Conservation (phyloP, 2,329 filamentous ascomycete species). For the Lecanicillium sp. region DNA sequence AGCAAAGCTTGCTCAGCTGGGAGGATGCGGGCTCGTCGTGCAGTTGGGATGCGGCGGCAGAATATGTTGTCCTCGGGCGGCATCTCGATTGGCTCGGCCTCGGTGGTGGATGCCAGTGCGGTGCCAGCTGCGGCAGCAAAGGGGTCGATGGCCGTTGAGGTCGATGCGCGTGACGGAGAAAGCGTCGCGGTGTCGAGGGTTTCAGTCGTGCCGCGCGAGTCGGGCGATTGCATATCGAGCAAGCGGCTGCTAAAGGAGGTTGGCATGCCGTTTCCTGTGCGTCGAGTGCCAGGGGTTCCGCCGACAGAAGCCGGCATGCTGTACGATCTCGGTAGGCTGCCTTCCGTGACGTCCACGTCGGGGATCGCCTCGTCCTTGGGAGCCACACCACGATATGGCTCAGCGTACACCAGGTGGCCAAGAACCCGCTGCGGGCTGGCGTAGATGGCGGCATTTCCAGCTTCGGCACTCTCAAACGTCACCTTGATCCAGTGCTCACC, state of each 20-base stretch:
- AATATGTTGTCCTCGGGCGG: conserved; percentile 32
- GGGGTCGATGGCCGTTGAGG: conserved; percentile 34
- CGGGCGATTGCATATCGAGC: conserved; percentile 31
- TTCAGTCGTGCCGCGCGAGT: conserved; percentile 42
- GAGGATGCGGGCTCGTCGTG: conserved; percentile 55
- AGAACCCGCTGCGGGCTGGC: conserved; percentile 65
- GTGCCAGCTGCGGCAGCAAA: conserved; percentile 9
- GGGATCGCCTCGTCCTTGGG: conserved; percentile 59
- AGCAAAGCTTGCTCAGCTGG: conserved; percentile 63
- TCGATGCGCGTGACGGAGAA: conserved; percentile 33
- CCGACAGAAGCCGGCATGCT: conserved; percentile 24
- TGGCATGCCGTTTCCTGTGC: conserved; percentile 20
- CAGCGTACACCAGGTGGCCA: conserved; percentile 62
- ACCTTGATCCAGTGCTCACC: conserved; percentile 90
- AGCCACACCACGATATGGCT: conserved; percentile 57
- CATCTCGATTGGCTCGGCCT: conserved; percentile 19
- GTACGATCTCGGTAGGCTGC: conserved; percentile 23
- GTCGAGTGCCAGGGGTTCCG: conserved; percentile 20
- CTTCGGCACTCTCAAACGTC: conserved; percentile 67
- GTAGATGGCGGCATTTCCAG: conserved; percentile 60
- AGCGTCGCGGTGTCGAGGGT: conserved; percentile 51
- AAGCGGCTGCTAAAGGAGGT: conserved; percentile 28
- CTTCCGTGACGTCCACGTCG: conserved; percentile 33
- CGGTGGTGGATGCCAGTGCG: conserved; percentile 10
- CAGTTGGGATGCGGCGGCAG: conserved; percentile 57